Conservation (phyloP, 306 rosid species). For the Amphicarpaea edgeworthii region DNA sequence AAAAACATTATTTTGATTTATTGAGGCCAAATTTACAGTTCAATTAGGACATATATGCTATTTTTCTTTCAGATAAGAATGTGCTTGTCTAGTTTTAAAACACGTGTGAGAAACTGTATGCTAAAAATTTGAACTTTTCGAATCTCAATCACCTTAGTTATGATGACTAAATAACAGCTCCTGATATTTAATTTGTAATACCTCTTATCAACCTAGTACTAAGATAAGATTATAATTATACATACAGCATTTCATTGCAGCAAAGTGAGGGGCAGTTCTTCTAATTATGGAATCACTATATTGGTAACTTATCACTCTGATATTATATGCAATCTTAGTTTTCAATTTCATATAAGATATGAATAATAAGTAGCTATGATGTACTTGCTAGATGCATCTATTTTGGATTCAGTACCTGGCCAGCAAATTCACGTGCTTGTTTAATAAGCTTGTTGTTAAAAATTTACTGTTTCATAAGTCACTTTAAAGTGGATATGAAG, state of each 20-base stretch:
- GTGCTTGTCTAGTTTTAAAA: background rate
- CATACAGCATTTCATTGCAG: background rate
- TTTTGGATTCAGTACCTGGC: background rate
- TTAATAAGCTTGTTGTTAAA: conserved; percentile 4
- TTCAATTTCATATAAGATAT: conserved; percentile 4
- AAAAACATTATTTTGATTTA: background rate
- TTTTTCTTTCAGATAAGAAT: background rate
- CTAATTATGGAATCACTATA: background rate
- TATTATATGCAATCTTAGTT: background rate
- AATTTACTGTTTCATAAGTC: no score
- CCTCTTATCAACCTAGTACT: background rate
- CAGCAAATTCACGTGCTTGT: background rate
- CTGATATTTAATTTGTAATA: background rate
- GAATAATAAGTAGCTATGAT: background rate
- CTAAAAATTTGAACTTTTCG: no score
- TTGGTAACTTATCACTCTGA: background rate
- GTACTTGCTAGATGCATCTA: background rate
- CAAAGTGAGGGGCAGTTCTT: background rate
- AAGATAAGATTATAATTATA: background rate
- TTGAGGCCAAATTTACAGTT: background rate
- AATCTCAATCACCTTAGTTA: background rate
- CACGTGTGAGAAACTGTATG: background rate
- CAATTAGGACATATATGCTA: background rate
- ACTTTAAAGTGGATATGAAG: background rate
- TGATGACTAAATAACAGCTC: background rate